A percentile compares a stretch with the other conserved stretches of the same genome.
These are phyloP conservation scores for Aspergillus incahuasiensis DNA, from an alignment of 495 filamentous ascomycete genomes.

Conservation along the genomic window DNA sequence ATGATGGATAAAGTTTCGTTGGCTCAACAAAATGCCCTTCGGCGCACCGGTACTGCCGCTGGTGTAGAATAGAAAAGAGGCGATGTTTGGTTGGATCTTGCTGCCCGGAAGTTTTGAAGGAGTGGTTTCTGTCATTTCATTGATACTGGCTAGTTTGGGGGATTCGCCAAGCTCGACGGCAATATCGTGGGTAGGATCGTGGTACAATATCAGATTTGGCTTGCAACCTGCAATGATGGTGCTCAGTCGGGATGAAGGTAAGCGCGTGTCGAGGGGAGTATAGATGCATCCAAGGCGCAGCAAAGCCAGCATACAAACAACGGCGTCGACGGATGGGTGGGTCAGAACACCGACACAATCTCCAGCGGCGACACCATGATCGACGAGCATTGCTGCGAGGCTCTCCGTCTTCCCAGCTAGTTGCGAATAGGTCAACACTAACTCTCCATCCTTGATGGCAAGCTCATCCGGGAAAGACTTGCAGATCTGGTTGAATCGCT, in stretches of 20 bases:
- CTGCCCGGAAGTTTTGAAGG: background rate
- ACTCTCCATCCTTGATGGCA: no score
- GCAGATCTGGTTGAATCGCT: no score
- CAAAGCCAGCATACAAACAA: slow-evolving; percentile 42
- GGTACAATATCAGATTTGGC: background rate
- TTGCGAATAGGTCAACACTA: no score
- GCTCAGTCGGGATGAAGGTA: background rate
- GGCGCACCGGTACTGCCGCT: slow-evolving; percentile 36
- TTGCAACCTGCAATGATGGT: background rate
- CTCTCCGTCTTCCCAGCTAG: no score
- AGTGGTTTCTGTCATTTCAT: slow-evolving; percentile 13
- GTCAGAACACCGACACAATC: no score
- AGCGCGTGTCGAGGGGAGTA: slow-evolving; percentile 44
- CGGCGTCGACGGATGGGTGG: no score
- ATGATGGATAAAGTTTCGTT: slow-evolving; percentile 27
- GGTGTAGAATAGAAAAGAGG: slow-evolving; percentile 35
- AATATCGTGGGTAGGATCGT: background rate
- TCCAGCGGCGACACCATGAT: no score
- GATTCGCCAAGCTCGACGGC: background rate
- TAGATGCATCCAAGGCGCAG: slow-evolving; percentile 45
- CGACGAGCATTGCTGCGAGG: no score
- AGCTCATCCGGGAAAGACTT: no score
- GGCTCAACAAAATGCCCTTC: slow-evolving; percentile 35
- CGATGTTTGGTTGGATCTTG: background rate
- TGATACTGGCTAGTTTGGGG: background rate